Percentiles rank a stretch among this genome's conserved stretches.
Evolutionary conservation across 495 filamentous ascomycete species (phyloP).

Genomic region (Hypoxylon fragiforme): DNA sequence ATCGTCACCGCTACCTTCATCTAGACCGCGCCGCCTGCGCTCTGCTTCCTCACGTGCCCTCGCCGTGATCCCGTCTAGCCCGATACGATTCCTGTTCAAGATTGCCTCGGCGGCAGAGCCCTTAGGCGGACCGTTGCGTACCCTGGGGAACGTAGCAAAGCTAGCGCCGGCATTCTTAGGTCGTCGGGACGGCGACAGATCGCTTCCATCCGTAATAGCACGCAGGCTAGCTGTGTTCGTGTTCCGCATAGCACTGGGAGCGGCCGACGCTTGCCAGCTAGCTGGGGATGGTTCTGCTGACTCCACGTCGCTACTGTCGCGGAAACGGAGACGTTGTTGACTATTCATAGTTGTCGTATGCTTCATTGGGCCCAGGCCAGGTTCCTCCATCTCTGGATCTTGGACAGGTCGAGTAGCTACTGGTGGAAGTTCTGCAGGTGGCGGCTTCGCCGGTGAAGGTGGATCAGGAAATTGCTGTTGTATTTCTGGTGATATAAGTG

Average conservation of each 20-base stretch:
- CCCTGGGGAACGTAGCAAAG: conserved; percentile 33
- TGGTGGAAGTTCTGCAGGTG: conserved; percentile 1
- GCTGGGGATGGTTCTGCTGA: conserved; percentile 30
- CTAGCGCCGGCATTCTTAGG: conserved; percentile 31
- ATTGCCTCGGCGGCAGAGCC: conserved; percentile 30
- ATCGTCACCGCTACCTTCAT: neutral
- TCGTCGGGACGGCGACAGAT: conserved; percentile 6
- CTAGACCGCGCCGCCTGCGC: conserved; percentile 10
- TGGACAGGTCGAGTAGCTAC: conserved; percentile 7
- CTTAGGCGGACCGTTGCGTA: conserved; percentile 18
- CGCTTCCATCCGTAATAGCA: neutral
- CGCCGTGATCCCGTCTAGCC: conserved; percentile 7
- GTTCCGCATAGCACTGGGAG: conserved; percentile 11
- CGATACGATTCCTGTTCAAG: conserved; percentile 17
- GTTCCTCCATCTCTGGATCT: conserved; percentile 1
- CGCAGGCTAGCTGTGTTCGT: conserved; percentile 25
- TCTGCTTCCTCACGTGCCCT: conserved; percentile 18
- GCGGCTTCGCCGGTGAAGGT: conserved; percentile 6
- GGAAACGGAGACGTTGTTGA: conserved; percentile 32
- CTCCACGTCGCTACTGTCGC: conserved; percentile 37
- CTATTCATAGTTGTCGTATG: conserved; percentile 9
- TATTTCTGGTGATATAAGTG: neutral
- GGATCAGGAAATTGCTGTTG: neutral
- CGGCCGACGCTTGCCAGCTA: conserved; percentile 7
- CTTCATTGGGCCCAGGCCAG: neutral